Base-by-base conservation (phyloP, 2,329 filamentous ascomycete genomes). In the Ceratocystis harringtonii region DNA sequence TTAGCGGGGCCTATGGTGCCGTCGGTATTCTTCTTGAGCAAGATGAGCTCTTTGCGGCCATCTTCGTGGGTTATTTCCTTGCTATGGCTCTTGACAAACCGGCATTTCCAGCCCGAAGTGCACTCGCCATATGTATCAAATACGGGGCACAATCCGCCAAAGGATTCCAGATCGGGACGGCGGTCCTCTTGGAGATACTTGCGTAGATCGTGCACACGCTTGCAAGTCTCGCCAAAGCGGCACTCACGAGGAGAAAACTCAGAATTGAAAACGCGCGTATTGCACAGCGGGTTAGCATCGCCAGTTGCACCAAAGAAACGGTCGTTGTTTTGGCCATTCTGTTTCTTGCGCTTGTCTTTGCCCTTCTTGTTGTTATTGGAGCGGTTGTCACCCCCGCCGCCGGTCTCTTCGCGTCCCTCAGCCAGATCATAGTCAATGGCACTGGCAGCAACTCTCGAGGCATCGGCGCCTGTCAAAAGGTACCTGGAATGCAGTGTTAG, bases 51-150 rank as follows among this genome's bases (percentile, higher is more conserved):
- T 71, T 89, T 90, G 70, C 83, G 83, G 7, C 91, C 92, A 73
- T 95, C 92, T 64, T 86, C 85, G 22, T 80, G 84, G 69, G 88
- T 84, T 28, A 89, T 76, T 75, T 97, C 92, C 68, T 85, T 81
- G 71, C 90, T 94, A 75, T 99, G 94, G 68, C 90, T 95, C 68
- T 82, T 82, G 43, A 90, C 88, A 72, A 96, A 95, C 25, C 92
- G 87, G 74, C 94, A 99, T 74, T 92, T 95, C 92, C 92, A 99
- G 5, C 94, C 94, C 15, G 87, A 84, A 61, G 83, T 81, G 71
- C 94, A 99, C 68, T 80, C 84, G 12, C 92, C 92, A 69, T 87
- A 83, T 17, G 79, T 78, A 69, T 89, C 86, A 74, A 85, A 96
- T 7, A 95, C 82, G 0, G 92, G 92, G 72, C 94, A 99, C 68